A percentile compares a stretch with the other conserved stretches of the same genome.
These are phyloP conservation scores for Amauroascus verrucosus DNA, from an alignment of 2,329 filamentous ascomycete genomes.

Conservation along the genomic window DNA sequence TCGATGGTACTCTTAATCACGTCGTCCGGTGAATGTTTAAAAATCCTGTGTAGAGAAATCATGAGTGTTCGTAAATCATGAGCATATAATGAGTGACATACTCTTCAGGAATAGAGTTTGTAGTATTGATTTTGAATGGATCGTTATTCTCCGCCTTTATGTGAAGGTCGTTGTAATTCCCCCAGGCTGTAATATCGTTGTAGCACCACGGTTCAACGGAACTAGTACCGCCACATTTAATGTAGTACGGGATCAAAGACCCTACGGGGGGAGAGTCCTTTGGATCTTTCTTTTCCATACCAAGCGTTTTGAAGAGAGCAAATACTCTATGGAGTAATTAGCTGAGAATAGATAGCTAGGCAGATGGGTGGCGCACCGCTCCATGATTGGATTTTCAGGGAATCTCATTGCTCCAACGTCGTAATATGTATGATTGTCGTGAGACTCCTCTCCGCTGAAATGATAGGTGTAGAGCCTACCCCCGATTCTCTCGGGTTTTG, in stretches of 20 bases:
- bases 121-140: background rate
- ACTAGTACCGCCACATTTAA: background rate
- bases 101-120: background rate
- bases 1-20: background rate
- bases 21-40: background rate
- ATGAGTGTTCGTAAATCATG: background rate
- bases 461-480: background rate
- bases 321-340: background rate
- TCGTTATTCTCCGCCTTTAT: background rate
- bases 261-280: background rate
- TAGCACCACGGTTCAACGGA: background rate
- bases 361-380: background rate
- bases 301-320: background rate
- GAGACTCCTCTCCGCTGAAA: background rate
- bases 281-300: conserved; percentile 1
- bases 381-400: background rate
- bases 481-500: background rate
- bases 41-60: background rate
- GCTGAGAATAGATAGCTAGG: too few species aligned
- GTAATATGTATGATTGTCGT: background rate
- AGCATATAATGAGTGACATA: background rate
- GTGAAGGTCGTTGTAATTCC: background rate
- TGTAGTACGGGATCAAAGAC: conserved; percentile 2
- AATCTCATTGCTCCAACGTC: conserved; percentile 3
- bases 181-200: background rate